A percentile compares a stretch with the other conserved stretches of the same genome.
Evolutionary conservation across 2,329 filamentous ascomycete genomes (phyloP).

Genomic region (Fusarium graminum): DNA sequence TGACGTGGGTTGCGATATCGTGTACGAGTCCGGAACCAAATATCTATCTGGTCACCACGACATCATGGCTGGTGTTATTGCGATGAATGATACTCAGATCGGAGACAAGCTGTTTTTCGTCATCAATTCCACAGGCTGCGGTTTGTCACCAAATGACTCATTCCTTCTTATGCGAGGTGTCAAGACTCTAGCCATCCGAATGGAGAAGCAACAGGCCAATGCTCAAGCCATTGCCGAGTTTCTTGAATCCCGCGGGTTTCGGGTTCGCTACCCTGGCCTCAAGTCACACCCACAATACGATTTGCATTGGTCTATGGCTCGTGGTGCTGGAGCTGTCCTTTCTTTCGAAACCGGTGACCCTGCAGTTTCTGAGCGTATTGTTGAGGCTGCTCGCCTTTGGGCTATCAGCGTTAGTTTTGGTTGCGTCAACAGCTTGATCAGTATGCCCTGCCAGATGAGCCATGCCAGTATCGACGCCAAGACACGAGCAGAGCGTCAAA

Average conservation of each 20-base stretch:
- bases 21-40: conserved; percentile 98
- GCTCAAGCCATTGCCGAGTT: conserved; percentile 93
- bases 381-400: conserved; percentile 91
- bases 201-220: conserved; percentile 98
- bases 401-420: conserved; percentile 98
- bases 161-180: conserved; percentile 95
- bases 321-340: conserved; percentile 92
- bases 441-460: conserved; percentile 99
- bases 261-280: conserved; percentile 92
- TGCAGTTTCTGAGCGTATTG: conserved; percentile 87
- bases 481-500: conserved; percentile 86
- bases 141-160: conserved; percentile 93
- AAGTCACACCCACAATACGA: conserved; percentile 97
- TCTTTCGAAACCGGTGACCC: conserved; percentile 96
- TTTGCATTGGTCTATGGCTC: conserved; percentile 94
- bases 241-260: conserved; percentile 91
- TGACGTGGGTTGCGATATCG: conserved; percentile 93
- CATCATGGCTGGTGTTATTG: conserved; percentile 97
- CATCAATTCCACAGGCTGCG: conserved; percentile 96
- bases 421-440: conserved; percentile 98
- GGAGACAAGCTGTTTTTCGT: conserved; percentile 95
- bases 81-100: conserved; percentile 83
- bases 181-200: conserved; percentile 96
- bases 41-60: conserved; percentile 98
- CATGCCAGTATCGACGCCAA: conserved; percentile 98